phyloP scores from a whole-genome alignment of 2,329 filamentous ascomycete genomes.

The Colletotrichum sidae region DNA sequence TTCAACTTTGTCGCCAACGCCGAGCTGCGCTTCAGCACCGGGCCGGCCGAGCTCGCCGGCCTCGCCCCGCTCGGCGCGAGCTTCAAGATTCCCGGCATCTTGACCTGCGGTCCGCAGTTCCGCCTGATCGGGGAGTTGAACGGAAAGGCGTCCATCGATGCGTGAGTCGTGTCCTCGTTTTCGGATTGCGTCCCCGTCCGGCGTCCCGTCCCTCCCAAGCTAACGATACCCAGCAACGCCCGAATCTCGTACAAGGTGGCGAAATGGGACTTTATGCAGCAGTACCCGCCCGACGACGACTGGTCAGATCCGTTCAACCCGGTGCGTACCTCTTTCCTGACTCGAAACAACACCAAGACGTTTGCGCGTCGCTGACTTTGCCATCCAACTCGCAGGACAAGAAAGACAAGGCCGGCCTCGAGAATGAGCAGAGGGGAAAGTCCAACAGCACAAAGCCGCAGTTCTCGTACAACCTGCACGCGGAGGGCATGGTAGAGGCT shows the following conservation, averaged over 20 bases:
- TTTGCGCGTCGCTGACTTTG: no score
- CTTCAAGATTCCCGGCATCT: conserved; percentile 45
- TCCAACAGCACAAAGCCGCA: background rate
- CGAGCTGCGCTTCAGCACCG: conserved; percentile 31
- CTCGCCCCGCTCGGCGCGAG: conserved; percentile 43
- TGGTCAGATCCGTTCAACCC: background rate
- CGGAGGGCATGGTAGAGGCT: background rate
- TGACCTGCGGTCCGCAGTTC: conserved; percentile 46
- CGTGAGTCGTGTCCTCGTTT: no score
- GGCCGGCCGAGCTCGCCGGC: conserved; percentile 37
- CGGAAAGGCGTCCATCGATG: background rate
- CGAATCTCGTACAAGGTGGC: conserved; percentile 6
- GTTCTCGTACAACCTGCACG: conserved; percentile 9
- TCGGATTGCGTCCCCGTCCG: no score
- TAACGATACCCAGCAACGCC: conserved; percentile 6
- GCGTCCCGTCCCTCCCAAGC: no score
- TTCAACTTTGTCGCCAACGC: conserved; percentile 32
- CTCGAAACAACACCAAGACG: no score
- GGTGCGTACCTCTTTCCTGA: background rate
- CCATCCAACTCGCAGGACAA: no score
- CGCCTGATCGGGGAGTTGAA: conserved; percentile 39
- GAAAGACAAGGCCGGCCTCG: no score
- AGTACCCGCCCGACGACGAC: background rate
- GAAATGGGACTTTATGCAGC: conserved; percentile 15
- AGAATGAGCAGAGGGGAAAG: background rate